Base-by-base conservation (phyloP, 2,329 filamentous ascomycete genomes). In the Zopfia rhizophila region DNA sequence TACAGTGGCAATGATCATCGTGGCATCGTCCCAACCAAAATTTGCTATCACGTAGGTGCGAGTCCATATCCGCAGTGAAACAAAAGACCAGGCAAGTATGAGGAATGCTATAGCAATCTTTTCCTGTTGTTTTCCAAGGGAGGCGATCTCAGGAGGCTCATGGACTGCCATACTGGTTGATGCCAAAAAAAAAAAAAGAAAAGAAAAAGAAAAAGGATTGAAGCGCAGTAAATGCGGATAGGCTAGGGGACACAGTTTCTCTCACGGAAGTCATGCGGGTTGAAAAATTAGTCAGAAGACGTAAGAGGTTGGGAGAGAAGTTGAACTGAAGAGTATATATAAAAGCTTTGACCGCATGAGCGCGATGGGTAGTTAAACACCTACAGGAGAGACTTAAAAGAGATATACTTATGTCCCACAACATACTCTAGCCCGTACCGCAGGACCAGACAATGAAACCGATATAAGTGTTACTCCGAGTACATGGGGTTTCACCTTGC, bases 11-110 rank as follows among this genome's bases (percentile, higher is more conserved):
- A 75, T 36, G 4, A 76, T 49, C 62, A 77, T 74, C 2, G 66
- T 60, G 11, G 56, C 61, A 55, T 78, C 76, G 43, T 78, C 76
- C 69, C 72, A 75, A 3, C 75, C 74, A 43, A 76, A 73, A 31
- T 61, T 72, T 12, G 65, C 57, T 24, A 74, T 72, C 19, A 76
- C 52, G 22, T 56, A 60, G 1, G 63, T 63, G 27, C 75, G 66
- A 8, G 75, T 74, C 63, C 69, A 77, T 31, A 72, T 58, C 25
- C 75, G 63, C 6, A 76, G 56, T 1, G 61, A 35, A 6, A 76
- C 61, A 32, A 74, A 68, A 27, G 72, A 21, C 68, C 72, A 76
- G 14, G 73, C 55, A 2, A 71, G 38, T 3, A 51, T 49, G 16
- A 76, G 53, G 41, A 73, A 74, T n/a, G 57, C 58, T 28, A 72